phyloP scores from a whole-genome alignment of 2,329 filamentous ascomycete genomes.

The Leptoxyphium fumago region DNA sequence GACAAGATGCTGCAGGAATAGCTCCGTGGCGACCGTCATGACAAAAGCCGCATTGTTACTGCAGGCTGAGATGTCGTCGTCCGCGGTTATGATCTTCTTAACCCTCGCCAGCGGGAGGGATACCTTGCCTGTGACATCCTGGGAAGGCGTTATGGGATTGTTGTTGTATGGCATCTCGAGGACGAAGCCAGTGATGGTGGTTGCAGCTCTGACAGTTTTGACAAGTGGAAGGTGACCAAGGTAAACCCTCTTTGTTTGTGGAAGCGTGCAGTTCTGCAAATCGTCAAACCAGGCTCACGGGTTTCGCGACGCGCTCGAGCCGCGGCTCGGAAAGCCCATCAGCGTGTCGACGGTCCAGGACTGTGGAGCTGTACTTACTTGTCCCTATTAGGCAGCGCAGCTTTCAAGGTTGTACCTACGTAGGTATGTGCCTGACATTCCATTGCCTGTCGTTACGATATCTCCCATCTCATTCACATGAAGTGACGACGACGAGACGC shows the following conservation, averaged over 20 bases:
- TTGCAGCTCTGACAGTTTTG: not conserved
- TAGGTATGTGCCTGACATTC: too few species aligned
- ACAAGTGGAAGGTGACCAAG: not conserved
- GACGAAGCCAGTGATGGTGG: not conserved
- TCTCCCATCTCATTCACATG: too few species aligned
- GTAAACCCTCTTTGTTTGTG: too few species aligned
- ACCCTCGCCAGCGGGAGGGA: slow-evolving; percentile 79
- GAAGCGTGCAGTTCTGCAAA: too few species aligned
- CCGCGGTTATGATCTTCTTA: slow-evolving; percentile 84
- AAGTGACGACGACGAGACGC: too few species aligned
- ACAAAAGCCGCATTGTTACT: slow-evolving; percentile 91
- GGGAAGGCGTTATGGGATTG: slow-evolving; percentile 60
- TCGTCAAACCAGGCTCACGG: too few species aligned
- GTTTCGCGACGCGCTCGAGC: not conserved
- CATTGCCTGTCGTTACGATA: too few species aligned
- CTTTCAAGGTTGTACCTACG: too few species aligned
- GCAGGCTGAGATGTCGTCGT: slow-evolving; percentile 72
- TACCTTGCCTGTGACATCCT: slow-evolving; percentile 72
- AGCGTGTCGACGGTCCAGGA: too few species aligned
- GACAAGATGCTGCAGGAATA: slow-evolving; percentile 88
- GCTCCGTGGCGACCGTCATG: slow-evolving; percentile 83
- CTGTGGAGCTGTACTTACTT: too few species aligned
- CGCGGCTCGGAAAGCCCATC: not conserved
- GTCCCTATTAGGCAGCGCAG: too few species aligned
- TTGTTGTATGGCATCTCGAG: slow-evolving; percentile 76